Evolutionary conservation across 2,329 filamentous ascomycete genomes (phyloP).

Genomic region (Chrysosporium queenslandicum): DNA sequence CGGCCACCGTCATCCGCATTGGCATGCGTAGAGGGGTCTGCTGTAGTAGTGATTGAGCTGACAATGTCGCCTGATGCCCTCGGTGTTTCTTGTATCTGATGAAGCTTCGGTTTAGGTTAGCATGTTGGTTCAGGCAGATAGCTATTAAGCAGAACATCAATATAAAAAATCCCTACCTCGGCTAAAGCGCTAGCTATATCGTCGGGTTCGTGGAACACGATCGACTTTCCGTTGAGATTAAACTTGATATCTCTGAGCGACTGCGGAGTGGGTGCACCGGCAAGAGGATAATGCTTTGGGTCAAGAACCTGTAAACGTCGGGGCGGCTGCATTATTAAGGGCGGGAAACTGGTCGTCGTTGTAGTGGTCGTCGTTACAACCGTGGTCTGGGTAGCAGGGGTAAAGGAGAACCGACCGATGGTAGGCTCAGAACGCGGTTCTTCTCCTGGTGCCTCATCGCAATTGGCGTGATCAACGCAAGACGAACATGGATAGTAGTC

Average conservation of each 20-base stretch:
- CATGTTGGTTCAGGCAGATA: neutral
- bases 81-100: neutral
- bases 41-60: conserved; percentile 16
- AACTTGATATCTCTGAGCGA: conserved; percentile 70
- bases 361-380: conserved; percentile 85
- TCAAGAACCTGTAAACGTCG: conserved; percentile 63
- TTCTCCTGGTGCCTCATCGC: conserved; percentile 6
- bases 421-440: conserved; percentile 30
- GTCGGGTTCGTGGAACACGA: conserved; percentile 55
- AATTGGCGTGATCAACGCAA: conserved; percentile 21
- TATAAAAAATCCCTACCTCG: conserved; percentile 36
- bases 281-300: conserved; percentile 81
- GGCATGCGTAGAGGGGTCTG: conserved; percentile 10
- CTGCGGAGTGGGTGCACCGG: conserved; percentile 68
- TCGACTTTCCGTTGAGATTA: conserved; percentile 51
- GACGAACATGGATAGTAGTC: conserved; percentile 11
- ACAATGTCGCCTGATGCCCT: conserved; percentile 10
- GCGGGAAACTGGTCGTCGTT: conserved; percentile 70
- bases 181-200: conserved; percentile 44
- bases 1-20: neutral
- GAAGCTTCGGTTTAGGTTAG: conserved; percentile 3
- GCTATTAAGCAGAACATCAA: neutral
- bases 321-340: conserved; percentile 67
- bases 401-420: conserved; percentile 52
- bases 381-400: conserved; percentile 54